Percentiles rank a stretch among this genome's conserved stretches.
These are phyloP conservation scores for Boletus subparvulus DNA, from an alignment of 768 basidiomycete species.

Conservation along the genomic window DNA sequence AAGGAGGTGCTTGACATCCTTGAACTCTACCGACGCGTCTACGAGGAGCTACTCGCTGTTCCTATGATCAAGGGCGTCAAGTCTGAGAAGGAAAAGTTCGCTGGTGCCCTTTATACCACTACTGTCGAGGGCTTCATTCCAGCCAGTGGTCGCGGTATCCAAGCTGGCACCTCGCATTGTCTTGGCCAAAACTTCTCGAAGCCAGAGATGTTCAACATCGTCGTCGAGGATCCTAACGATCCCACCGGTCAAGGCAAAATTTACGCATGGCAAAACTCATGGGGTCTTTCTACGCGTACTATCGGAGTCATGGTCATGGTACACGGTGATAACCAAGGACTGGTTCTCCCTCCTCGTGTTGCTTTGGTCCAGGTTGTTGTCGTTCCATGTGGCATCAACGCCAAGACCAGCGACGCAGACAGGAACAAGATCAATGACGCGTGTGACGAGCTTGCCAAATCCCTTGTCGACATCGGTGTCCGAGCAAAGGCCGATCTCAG, in stretches of 20 bases:
- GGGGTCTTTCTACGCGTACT: slow-evolving; percentile 94
- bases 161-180: slow-evolving; percentile 96
- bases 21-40: slow-evolving; percentile 92
- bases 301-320: slow-evolving; percentile 99
- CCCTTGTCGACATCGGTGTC: slow-evolving; percentile 69
- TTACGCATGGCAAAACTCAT: slow-evolving; percentile 97
- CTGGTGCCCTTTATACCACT: slow-evolving; percentile 96
- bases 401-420: slow-evolving; percentile 69
- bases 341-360: slow-evolving; percentile 96
- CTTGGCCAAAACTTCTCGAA: slow-evolving; percentile 98
- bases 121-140: slow-evolving; percentile 98
- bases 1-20: slow-evolving; percentile 90
- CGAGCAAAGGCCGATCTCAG: slow-evolving; percentile 88
- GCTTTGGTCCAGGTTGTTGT: slow-evolving; percentile 90
- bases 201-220: slow-evolving; percentile 96
- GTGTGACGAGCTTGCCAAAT: slow-evolving; percentile 75
- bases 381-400: slow-evolving; percentile 94
- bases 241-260: slow-evolving; percentile 63
- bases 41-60: slow-evolving; percentile 95
- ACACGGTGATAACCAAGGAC: slow-evolving; percentile 95
- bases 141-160: slow-evolving; percentile 95
- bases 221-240: slow-evolving; percentile 91
- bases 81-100: slow-evolving; percentile 99
- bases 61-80: slow-evolving; percentile 97
- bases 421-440: slow-evolving; percentile 70